phyloP scores from a whole-genome alignment of 2,329 filamentous ascomycete species.

The Cercospora beticola region DNA sequence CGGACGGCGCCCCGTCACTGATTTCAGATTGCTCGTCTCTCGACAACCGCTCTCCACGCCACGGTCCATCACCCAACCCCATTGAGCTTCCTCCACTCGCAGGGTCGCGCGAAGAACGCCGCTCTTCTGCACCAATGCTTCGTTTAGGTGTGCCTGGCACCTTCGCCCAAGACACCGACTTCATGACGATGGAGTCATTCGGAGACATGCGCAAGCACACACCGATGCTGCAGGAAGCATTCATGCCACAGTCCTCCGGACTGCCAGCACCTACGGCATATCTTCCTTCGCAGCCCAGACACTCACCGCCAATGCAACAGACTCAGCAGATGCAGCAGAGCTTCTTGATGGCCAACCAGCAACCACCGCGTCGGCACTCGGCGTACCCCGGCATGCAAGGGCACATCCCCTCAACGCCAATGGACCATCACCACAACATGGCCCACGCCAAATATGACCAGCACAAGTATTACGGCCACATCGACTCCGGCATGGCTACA shows the following conservation, averaged over 20 bases:
- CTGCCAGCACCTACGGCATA: conserved; percentile 29
- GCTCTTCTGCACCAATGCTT: conserved; percentile 37
- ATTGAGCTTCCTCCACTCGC: conserved; percentile 47
- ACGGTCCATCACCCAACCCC: conserved; percentile 42
- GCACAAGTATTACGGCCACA: conserved; percentile 21
- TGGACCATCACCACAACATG: conserved; percentile 14
- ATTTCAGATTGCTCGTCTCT: conserved; percentile 63
- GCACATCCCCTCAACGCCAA: conserved; percentile 23
- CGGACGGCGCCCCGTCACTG: conserved; percentile 65
- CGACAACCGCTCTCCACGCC: conserved; percentile 47
- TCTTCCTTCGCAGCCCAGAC: conserved; percentile 30
- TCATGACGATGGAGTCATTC: conserved; percentile 35
- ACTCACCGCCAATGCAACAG: conserved; percentile 28
- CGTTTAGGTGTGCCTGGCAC: conserved; percentile 39
- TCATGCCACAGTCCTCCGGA: conserved; percentile 34
- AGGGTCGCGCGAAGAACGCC: conserved; percentile 32
- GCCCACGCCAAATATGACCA: conserved; percentile 24
- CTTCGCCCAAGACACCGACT: conserved; percentile 36
- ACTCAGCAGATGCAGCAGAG: conserved; percentile 31
- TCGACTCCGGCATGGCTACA: conserved; percentile 34
- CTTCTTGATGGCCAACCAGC: conserved; percentile 6
- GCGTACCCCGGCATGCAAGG: conserved; percentile 23
- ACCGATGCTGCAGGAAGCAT: conserved; percentile 39
- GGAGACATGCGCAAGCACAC: conserved; percentile 32
- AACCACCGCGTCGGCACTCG: conserved; percentile 26